A percentile compares a stretch with the other conserved stretches of the same genome.
Evolutionary conservation across 805 yeast species (phyloP).

Genomic region (Candida yuanshanica): DNA sequence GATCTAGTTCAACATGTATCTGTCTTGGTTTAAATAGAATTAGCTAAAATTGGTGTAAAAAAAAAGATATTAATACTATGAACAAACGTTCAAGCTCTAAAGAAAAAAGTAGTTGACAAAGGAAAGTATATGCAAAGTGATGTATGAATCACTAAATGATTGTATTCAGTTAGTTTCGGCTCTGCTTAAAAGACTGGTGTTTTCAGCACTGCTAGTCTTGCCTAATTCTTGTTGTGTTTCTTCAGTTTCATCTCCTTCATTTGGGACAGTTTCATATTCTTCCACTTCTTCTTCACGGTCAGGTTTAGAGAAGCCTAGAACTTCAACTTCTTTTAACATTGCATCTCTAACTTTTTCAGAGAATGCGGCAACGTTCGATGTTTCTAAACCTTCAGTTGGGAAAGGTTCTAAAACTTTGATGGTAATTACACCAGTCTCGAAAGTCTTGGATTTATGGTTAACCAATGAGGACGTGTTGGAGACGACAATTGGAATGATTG

Average conservation of each 20-base stretch:
- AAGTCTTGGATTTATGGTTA: slow-evolving; percentile 53
- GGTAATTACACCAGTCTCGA: slow-evolving; percentile 70
- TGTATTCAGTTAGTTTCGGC: neutral
- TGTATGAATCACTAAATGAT: no score
- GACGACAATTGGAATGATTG: slow-evolving; percentile 83
- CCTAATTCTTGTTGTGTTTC: slow-evolving; percentile 1
- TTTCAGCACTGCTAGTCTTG: slow-evolving; percentile 14
- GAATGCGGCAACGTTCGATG: slow-evolving; percentile 64
- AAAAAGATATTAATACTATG: no score
- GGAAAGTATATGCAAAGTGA: no score
- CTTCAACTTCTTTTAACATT: slow-evolving; percentile 43
- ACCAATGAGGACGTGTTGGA: slow-evolving; percentile 77
- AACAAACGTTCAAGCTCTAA: no score
- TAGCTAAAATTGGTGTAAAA: no score
- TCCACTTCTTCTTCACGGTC: slow-evolving; percentile 19
- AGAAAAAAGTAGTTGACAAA: no score
- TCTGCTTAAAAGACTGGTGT: slow-evolving; percentile 22
- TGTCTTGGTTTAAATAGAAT: no score
- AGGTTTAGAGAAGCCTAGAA: slow-evolving; percentile 33
- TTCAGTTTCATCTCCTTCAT: slow-evolving; percentile 11
- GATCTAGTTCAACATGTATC: no score
- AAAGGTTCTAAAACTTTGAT: slow-evolving; percentile 82
- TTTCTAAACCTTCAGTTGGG: slow-evolving; percentile 59
- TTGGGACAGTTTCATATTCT: slow-evolving; percentile 20
- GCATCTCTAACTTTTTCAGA: slow-evolving; percentile 46